Evolutionary conservation across 208 protist genomes (phyloP).

Genomic region (Leishmania braziliensis): DNA sequence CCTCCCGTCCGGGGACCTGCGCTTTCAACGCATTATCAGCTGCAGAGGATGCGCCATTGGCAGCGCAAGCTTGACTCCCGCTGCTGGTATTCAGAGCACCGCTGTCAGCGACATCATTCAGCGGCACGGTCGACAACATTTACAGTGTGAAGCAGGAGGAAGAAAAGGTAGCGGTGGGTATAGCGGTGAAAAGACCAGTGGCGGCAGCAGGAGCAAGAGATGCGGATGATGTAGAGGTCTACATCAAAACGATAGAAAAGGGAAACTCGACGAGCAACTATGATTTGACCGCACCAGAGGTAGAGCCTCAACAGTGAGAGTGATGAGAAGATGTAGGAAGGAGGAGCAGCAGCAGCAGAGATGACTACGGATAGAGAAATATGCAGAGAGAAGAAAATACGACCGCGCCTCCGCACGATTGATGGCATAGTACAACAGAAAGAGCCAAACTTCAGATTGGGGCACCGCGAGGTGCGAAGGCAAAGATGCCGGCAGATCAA

Average conservation of each 20-base stretch:
- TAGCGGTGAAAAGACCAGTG: neutral
- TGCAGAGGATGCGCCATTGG: neutral
- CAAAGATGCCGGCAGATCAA: neutral
- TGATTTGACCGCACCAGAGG: neutral
- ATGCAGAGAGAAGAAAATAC: neutral
- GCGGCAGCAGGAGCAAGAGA: neutral
- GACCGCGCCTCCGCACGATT: neutral
- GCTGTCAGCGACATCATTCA: neutral
- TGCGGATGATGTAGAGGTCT: neutral
- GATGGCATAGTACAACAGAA: neutral
- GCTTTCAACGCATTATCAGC: neutral
- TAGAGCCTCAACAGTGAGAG: neutral
- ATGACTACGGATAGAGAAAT: neutral
- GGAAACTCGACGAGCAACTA: neutral
- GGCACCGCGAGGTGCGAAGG: neutral
- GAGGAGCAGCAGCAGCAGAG: too few relatives aligned
- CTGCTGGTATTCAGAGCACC: neutral
- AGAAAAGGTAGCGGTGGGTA: neutral
- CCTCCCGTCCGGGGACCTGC: neutral
- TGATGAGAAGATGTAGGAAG: neutral
- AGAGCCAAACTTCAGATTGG: neutral
- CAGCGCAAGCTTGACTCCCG: neutral
- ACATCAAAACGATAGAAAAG: neutral
- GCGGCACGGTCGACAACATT: neutral
- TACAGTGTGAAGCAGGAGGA: neutral